Base-by-base conservation (phyloP, 176 grass and related monocot species). In the Otatea glauca region DNA sequence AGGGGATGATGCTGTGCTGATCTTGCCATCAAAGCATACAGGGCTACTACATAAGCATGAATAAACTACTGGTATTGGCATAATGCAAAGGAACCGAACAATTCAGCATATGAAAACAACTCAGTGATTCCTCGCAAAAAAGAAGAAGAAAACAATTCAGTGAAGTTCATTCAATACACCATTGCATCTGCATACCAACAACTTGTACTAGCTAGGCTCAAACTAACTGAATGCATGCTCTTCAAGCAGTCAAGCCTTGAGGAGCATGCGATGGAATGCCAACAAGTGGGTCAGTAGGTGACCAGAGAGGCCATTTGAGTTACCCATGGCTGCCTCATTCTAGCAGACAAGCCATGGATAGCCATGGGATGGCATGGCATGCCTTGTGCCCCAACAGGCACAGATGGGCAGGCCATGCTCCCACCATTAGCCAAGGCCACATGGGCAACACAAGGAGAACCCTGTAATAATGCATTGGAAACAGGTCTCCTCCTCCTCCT, bases 391-490 rank as follows among this genome's bases (percentile, higher is more conserved):
- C 58, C 66, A 78, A 25, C 21, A 38, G 35, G 43, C 70, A 47
- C 72, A 70, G 72, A 77, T 75, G 65, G 61, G 77, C 45, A 60
- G 55, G 11, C 6, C 38, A 66, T 69, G 53, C 71, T 71, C 77
- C 64, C 71, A 15, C 45, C 65, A 35, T 55, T 55, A 78, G 81
- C 56, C 77, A 34, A 56, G 78, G 71, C 78, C 88, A 82, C 83
- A 78, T 90, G 88, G 88, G 83, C 88, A 65, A 71, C 70, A 16
- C 67, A 87, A 48, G 53, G 74, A 74, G 59, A 79, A 35, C 61
- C 73, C 76, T 84, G 78, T 37, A 39, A 61, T 68, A 62, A 66
- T 68, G 83, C 72, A 74, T 32, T 72, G 68, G 74, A 74, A 81
- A 79, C 61, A 75, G 60, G 59, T 34, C 54, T 68, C 34, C 50